These are phyloP conservation scores for Bauhinia variegata DNA, from an alignment of 306 rosid genomes.

Conservation along the genomic window DNA sequence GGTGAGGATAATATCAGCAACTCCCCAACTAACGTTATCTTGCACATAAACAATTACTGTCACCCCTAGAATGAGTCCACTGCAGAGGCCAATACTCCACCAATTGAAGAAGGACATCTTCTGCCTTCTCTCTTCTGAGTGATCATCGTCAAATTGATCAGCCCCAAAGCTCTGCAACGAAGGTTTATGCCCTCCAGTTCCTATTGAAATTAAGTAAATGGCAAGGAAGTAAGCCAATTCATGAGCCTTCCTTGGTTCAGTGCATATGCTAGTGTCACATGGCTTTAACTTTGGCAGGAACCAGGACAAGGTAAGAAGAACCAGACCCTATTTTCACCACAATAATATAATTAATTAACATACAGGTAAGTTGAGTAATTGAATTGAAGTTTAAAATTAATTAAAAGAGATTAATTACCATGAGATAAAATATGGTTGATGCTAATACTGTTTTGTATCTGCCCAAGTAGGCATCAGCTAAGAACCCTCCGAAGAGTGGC, in stretches of 20 bases:
- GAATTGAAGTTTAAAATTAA: not conserved
- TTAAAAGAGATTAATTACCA: conserved; percentile 51
- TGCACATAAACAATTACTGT: conserved; percentile 81
- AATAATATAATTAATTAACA: not conserved
- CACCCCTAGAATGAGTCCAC: conserved; percentile 78
- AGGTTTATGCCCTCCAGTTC: conserved; percentile 93
- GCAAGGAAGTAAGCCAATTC: conserved; percentile 74
- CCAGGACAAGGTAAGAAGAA: conserved; percentile 73
- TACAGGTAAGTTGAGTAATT: too few species aligned
- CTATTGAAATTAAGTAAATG: conserved; percentile 75
- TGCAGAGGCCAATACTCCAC: conserved; percentile 88
- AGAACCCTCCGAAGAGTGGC: conserved; percentile 86
- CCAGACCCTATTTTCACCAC: conserved; percentile 62
- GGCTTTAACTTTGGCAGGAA: conserved; percentile 71
- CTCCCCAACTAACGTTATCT: conserved; percentile 79
- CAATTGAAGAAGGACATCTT: conserved; percentile 97
- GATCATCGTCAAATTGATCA: conserved; percentile 86
- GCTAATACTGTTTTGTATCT: conserved; percentile 72
- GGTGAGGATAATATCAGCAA: conserved; percentile 66
- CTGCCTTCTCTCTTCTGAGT: conserved; percentile 60
- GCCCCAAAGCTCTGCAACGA: conserved; percentile 92
- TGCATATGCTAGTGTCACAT: conserved; percentile 52
- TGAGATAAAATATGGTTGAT: conserved; percentile 64
- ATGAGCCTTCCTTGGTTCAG: conserved; percentile 65
- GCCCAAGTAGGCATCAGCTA: conserved; percentile 94